Base-by-base conservation (phyloP, 441 rosid genomes). In the Pelargonium cotyledonis region DNA sequence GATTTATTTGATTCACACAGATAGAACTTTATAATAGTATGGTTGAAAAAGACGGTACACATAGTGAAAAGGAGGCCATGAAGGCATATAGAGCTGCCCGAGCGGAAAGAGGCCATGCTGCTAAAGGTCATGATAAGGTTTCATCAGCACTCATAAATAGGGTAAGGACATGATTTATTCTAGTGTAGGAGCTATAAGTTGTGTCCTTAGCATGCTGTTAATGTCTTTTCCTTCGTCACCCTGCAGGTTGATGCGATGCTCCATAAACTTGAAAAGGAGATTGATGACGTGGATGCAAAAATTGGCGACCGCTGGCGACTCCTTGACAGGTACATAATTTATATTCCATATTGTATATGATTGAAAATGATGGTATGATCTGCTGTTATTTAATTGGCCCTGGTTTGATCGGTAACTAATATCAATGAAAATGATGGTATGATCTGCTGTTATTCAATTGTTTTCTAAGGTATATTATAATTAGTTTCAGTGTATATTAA, bases 261-360 rank as follows among this genome's bases (percentile, higher is more conserved):
- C 16, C 94, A 89, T 63, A 85, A 89, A 78, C 96, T 91, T 18
- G 96, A 91, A 82, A 89, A 91, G 72, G 97, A 91, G 80, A 91
- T 91, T 71, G 96, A 91, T 73, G 84, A 81, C 72, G 94, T 89
- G 57, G 97, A 91, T 84, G 85, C 82, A 60, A 80, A 76, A 81
- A 91, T 91, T 53, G 96, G 97, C 68, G 90, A 89, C 73, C 82
- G 81, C 9, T 91, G 90, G 94, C 84, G 76, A 74, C 73, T 91
- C 68, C 96, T 91, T 63, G 94, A 91, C 80, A 91, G 96, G 97
- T 89, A 57, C 74, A 69, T 72, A 70, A 23, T 44, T 29, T 57
- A 57, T 57, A 57, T 57, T 57, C 63, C 63, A 15, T 9, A 57
- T 55, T 4, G 12, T 8, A 18, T 57, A 19, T 57, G 31, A 57